Conservation (phyloP, 176 grass and related monocot species). For the Rhipidocladum racemiflorum region DNA sequence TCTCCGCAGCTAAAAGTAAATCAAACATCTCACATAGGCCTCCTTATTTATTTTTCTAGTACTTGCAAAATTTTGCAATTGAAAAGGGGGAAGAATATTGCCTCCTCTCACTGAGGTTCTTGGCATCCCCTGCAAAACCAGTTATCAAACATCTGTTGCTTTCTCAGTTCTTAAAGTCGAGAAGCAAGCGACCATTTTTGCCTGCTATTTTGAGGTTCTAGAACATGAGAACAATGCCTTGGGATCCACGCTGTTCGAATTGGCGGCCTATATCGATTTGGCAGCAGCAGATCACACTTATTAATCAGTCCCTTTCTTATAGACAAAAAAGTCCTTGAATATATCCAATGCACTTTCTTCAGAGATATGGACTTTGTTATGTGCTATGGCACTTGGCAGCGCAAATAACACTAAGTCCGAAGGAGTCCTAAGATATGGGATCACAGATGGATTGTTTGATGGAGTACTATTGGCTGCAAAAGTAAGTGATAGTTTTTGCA, state of each 20-base stretch:
- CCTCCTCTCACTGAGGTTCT: background rate
- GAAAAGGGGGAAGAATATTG: background rate
- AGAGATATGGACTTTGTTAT: background rate
- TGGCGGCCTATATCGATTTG: background rate
- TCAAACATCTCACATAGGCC: background rate
- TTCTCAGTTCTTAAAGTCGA: slow-evolving; percentile 1
- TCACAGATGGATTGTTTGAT: background rate
- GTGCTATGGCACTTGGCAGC: background rate
- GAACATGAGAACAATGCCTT: background rate
- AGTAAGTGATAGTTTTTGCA: background rate
- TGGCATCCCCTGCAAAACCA: background rate
- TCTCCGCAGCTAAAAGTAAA: background rate
- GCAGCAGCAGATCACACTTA: background rate
- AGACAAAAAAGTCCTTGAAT: background rate
- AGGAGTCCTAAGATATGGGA: background rate
- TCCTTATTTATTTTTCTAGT: background rate
- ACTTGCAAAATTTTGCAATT: background rate
- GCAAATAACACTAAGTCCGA: background rate
- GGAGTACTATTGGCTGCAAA: background rate
- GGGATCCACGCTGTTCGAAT: background rate
- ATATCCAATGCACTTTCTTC: background rate
- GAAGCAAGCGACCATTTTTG: background rate
- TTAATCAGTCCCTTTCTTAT: background rate
- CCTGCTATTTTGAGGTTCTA: slow-evolving; percentile 1
- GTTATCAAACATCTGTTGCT: background rate